Conservation (phyloP, 495 filamentous ascomycete genomes). For the Penicillium bialowiezense region DNA sequence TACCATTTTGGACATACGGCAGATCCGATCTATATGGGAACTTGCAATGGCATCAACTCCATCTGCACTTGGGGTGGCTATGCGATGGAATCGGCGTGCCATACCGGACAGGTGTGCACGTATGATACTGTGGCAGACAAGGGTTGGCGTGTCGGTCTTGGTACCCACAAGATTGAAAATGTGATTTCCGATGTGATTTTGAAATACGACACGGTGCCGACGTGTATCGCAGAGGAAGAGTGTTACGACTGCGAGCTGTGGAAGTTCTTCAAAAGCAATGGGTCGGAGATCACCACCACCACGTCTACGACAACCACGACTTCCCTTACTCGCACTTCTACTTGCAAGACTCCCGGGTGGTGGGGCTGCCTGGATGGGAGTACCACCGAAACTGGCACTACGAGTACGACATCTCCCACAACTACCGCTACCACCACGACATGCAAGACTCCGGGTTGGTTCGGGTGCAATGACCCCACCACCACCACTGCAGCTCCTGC, state of each 20-base stretch:
- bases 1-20: conserved; percentile 95
- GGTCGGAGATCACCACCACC: conserved; percentile 69
- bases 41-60: conserved; percentile 85
- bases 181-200: conserved; percentile 85
- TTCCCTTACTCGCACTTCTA: conserved; percentile 68
- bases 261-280: conserved; percentile 93
- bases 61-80: conserved; percentile 91
- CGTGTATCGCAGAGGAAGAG: conserved; percentile 69
- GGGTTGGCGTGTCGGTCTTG: conserved; percentile 82
- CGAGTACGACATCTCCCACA: conserved; percentile 46
- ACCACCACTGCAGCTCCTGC: conserved; percentile 26
- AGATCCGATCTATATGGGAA: conserved; percentile 91
- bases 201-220: conserved; percentile 72
- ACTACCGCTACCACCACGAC: conserved; percentile 70
- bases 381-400: conserved; percentile 62
- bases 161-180: conserved; percentile 77
- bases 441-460: conserved; percentile 79
- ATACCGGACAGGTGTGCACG: conserved; percentile 80
- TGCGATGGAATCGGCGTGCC: conserved; percentile 87
- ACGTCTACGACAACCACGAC: conserved; percentile 52
- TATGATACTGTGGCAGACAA: conserved; percentile 91
- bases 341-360: conserved; percentile 83
- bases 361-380: conserved; percentile 58
- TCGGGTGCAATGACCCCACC: conserved; percentile 48
- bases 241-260: conserved; percentile 89